Evolutionary conservation across 2,329 filamentous ascomycete genomes (phyloP), one percentile per base, ranked within the genome.

Genomic region (Apiospora kogelbergensis): DNA sequence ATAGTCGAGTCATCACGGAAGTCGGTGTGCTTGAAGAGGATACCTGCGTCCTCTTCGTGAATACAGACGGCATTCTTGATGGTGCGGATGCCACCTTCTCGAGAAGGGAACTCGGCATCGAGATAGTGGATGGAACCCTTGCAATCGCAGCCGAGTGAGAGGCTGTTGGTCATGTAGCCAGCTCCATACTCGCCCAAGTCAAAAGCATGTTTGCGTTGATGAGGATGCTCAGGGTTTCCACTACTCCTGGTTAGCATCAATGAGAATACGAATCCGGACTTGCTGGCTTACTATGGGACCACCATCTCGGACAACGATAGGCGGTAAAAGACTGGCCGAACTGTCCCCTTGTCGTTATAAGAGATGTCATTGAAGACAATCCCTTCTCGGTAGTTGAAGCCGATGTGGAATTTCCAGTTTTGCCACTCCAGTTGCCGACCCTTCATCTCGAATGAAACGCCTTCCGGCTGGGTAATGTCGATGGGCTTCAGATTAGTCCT

Each of bases 61-160:
- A 98, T 95, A 80, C 95, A 98, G 73, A 98, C 92, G 45, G 95
- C 95, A 77, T 97, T 97, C 84, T 97, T 95, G 83, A 97, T 94
- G 1, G 90, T 92, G 4, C 90, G 89, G 37, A 92, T 84, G n/a
- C 88, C 87, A 30, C 95, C 95, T 5, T 89, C 88, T 17, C 89
- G 87, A 70, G 94, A 94, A 48, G 95, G 92, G 77, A 97, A 96
- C 13, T 91, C 88, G 2, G 93, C 94, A 75, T 97, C 93, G 79
- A 98, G 90, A 79, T 98, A 98, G 80, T 96, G 93, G 75, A 98
- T 97, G 0, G 90, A 89, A 17, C 93, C 94, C 81, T 97, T 96
- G 86, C 94, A 97, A 80, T 95, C 93, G 75, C 93, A 95, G 40
- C 93, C 92, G 2, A 95, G 83, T 2, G 90, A 84, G 2, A 95